These are phyloP conservation scores for Pisolithus sp. DNA, from an alignment of 768 basidiomycete species.

Conservation along the genomic window DNA sequence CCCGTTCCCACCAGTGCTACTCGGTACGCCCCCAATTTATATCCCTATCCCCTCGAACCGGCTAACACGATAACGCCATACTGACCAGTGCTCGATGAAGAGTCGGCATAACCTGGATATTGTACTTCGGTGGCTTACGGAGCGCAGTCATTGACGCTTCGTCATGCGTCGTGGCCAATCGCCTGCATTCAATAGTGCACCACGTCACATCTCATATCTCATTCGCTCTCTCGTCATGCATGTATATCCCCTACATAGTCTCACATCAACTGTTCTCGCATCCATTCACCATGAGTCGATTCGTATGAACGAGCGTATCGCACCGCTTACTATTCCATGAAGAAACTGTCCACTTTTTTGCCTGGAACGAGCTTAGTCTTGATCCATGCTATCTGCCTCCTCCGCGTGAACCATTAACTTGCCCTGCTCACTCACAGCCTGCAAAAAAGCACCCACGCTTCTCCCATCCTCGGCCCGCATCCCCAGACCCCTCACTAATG, in stretches of 20 bases:
- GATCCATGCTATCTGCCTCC: conserved; percentile 64
- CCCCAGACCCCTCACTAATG: conserved; percentile 70
- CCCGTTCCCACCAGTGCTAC: conserved; percentile 51
- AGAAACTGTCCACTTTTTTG: no score
- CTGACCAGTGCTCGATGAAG: conserved; percentile 85
- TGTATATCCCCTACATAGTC: not conserved
- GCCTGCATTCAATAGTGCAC: no score
- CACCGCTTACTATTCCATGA: no score
- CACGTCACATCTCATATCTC: not conserved
- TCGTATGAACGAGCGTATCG: no score
- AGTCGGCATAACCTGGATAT: conserved; percentile 95
- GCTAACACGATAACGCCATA: not conserved
- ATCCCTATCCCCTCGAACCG: not conserved
- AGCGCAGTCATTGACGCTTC: conserved; percentile 52
- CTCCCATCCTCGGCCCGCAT: conserved; percentile 81
- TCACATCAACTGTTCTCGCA: no score
- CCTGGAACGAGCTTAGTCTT: conserved; percentile 41
- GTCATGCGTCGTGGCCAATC: no score
- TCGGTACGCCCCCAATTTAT: conserved; percentile 44
- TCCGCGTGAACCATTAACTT: conserved; percentile 31
- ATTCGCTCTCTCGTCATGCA: not conserved
- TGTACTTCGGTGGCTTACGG: conserved; percentile 81
- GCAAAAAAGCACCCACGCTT: conserved; percentile 72
- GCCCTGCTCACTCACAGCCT: conserved; percentile 74
- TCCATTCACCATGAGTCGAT: no score